phyloP scores from a whole-genome alignment of 2,329 filamentous ascomycete genomes.

The Knufia fluminis region DNA sequence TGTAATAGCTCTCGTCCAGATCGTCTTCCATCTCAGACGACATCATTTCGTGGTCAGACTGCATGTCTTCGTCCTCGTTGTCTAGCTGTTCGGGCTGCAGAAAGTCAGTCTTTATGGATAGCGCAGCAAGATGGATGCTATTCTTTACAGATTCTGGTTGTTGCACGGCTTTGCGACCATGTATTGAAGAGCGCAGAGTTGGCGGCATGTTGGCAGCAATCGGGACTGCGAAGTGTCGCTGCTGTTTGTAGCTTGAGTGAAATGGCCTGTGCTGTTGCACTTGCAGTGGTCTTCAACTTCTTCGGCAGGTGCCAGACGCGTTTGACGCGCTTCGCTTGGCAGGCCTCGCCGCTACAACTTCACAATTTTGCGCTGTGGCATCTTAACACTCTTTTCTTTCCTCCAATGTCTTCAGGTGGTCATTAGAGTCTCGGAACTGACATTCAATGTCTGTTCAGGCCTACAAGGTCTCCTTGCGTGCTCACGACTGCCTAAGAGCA shows the following conservation, averaged over 20 bases:
- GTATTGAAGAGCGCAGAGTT: neutral
- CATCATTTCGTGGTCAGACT: conserved; percentile 26
- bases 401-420: conserved; percentile 63
- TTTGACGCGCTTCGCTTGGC: neutral
- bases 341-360: neutral
- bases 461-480: conserved; percentile 71
- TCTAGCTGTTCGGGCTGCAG: conserved; percentile 10
- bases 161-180: neutral
- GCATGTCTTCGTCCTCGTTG: conserved; percentile 22
- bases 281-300: neutral
- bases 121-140: neutral
- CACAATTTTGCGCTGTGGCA: neutral
- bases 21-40: conserved; percentile 22
- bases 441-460: conserved; percentile 84
- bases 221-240: neutral
- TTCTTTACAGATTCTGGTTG: neutral
- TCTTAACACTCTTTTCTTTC: conserved; percentile 39
- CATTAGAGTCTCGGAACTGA: conserved; percentile 99
- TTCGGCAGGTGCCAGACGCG: neutral
- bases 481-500: conserved; percentile 95
- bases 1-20: conserved; percentile 25
- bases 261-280: neutral
- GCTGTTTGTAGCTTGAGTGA: neutral
- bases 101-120: neutral
- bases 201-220: neutral